Evolutionary conservation across 2,329 filamentous ascomycete species (phyloP).

Genomic region (Aspergillus tanneri): DNA sequence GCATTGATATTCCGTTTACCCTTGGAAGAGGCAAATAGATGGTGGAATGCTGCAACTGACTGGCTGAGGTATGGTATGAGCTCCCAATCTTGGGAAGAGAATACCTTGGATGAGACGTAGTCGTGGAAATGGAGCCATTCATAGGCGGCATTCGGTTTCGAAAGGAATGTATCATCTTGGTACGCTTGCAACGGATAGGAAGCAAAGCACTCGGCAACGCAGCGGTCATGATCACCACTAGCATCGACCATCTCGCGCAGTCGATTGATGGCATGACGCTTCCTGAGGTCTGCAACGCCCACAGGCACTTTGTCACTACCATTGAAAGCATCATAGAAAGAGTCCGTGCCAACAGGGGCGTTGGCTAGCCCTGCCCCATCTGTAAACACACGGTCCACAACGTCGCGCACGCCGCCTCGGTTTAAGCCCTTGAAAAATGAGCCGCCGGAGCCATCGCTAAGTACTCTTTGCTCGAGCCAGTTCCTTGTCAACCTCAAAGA

Average conservation of each 20-base stretch:
- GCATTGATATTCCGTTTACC: constrained; percentile 44
- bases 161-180: constrained; percentile 88
- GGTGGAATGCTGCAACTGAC: constrained; percentile 83
- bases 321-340: constrained; percentile 36
- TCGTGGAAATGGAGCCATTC: constrained; percentile 98
- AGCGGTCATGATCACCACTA: constrained; percentile 61
- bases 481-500: constrained; percentile 52
- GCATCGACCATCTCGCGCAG: constrained; percentile 63
- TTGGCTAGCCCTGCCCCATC: constrained; percentile 62
- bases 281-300: constrained; percentile 60
- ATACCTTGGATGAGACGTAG: constrained; percentile 72
- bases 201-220: constrained; percentile 72
- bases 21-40: constrained; percentile 77
- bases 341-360: constrained; percentile 38
- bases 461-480: constrained; percentile 61
- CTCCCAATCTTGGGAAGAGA: constrained; percentile 88
- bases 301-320: constrained; percentile 36
- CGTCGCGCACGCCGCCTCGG: constrained; percentile 62
- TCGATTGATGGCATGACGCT: constrained; percentile 58
- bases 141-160: constrained; percentile 81
- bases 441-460: constrained; percentile 54
- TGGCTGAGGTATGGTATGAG: constrained; percentile 82
- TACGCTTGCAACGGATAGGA: constrained; percentile 84
- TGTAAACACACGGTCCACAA: constrained; percentile 64
- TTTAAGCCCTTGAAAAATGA: constrained; percentile 58